Base-by-base conservation (phyloP, 805 yeast species). In the Candida cerambycidarum region DNA sequence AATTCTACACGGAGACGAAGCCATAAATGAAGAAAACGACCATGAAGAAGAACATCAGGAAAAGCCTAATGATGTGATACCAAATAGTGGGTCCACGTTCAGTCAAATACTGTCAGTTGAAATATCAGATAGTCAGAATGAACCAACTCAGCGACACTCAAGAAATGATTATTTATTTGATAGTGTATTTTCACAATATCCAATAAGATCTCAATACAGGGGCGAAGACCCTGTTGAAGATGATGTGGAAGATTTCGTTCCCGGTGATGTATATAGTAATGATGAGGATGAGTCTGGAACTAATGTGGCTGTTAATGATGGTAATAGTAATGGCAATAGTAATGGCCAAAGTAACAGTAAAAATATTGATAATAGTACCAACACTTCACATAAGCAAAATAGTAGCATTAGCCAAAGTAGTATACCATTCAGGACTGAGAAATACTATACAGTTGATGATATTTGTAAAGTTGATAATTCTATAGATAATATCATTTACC, bases 401-500 rank as follows among this genome's bases (percentile, higher is more conserved):
- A n/a, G n/a, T 8, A 21, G 23, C 8, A 5, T 21, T 21, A 8
- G 11, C 16, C 28, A 33, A 19, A 23, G 28, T 33, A 12, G 17
- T 33, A 33, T 33, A 19, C 37, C 13, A 19, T 33, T 33, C 19
- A 19, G 27, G 19, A 21, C 18, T 33, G n/a, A 16, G 9, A 9
- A 32, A 6, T 5, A 3, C 3, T 33, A 12, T 19, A 41, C 37
- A 6, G 14, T 41, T 18, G 37, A 29, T 5, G 44, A 36, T 9
- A 12, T 41, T 3, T 41, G 40, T 36, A 25, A 29, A 13, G 23
- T 35, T 4, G 28, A 25, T n/a, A 25, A 18, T n/a, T 24, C 12
- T n/a, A 25, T 43, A 12, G 53, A 49, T 31, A 44, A 46, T 18
- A 37, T 34, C 16, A 36, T 55, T 1, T 62, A 53, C 46, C 41